Base-by-base conservation (phyloP, 1,284 basidiomycete species). In the Pulchroboletus neoregius region DNA sequence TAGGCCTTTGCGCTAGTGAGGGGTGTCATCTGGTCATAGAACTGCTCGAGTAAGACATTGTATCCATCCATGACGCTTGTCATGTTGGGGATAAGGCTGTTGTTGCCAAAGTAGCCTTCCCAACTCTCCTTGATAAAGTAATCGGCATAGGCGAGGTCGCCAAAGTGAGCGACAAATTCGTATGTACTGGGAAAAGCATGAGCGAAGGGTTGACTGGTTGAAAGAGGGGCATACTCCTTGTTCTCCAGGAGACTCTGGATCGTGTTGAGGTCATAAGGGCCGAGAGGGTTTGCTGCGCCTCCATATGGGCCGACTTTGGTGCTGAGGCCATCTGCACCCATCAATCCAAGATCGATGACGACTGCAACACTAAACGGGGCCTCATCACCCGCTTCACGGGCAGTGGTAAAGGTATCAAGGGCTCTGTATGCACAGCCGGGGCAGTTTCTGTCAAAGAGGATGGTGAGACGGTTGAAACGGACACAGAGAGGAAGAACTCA, bases 171-270 rank as follows among this genome's bases (percentile, higher is more conserved):
- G 6, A 65, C 40, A 32, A 63, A 61, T 3, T 63, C 52, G 13
- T 39, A 61, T 3, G 60, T 61, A 6, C 62, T 65, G 8, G 7
- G 20, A 5, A 33, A 26, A 5, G 6, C 7, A 23, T 50, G 33
- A 58, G 15, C 11, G 8, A 39, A 16, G 5, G 18, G 2, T 1
- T 1, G n/a, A 16, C 2, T 6, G 13, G 12, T 30, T 13, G 11
- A 24, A 32, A 18, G 8, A 34, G 30, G 2, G 6, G 4, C 60
- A 4, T 50, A 63, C 60, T 61, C 62, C 34, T 53, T 59, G 26
- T 65, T 51, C 32, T 63, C 57, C n/a, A 62, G 4, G 16, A 65
- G 56, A 37, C 61, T 65, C 38, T 62, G 60, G 20, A 65, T 63
- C 0, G 62, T 63, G 41, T 62, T 63, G 10, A 63, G 52, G 16